A percentile compares a stretch with the other conserved stretches of the same genome.
Evolutionary conservation across 169 alveolate species (phyloP).

Genomic region (Eimeria maxima): DNA sequence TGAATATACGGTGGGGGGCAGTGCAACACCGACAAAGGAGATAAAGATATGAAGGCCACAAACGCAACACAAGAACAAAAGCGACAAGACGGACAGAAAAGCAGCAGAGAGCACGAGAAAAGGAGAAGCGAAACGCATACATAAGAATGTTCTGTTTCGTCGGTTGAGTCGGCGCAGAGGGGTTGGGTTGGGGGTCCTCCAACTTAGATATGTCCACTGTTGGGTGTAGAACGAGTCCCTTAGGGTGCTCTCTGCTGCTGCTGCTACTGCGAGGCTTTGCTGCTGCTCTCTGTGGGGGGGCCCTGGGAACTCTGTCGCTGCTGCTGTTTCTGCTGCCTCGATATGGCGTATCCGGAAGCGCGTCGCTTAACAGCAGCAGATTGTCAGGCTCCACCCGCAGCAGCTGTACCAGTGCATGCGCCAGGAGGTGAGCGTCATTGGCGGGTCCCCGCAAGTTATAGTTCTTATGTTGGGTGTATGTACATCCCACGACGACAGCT

Average conservation of each 20-base stretch:
- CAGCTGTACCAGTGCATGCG: slow-evolving; percentile 90
- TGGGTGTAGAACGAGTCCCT: slow-evolving; percentile 81
- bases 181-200: slow-evolving; percentile 69
- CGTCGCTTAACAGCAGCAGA: slow-evolving; percentile 90
- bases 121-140: slow-evolving; percentile 67
- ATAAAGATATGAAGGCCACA: too few relatives aligned
- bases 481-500: slow-evolving; percentile 95
- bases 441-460: slow-evolving; percentile 91
- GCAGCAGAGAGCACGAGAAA: too few relatives aligned
- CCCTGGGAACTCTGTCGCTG: slow-evolving; percentile 34
- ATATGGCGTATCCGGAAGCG: slow-evolving; percentile 90
- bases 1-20: background rate
- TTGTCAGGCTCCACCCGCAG: slow-evolving; percentile 90
- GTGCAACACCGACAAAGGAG: too few relatives aligned
- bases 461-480: slow-evolving; percentile 87
- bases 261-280: slow-evolving; percentile 30
- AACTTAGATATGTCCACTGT: slow-evolving; percentile 81
- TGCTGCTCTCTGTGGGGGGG: slow-evolving; percentile 54
- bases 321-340: slow-evolving; percentile 83
- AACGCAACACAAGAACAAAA: too few relatives aligned
- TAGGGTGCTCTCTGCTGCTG: slow-evolving; percentile 32
- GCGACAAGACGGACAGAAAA: background rate
- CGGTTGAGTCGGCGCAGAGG: slow-evolving; percentile 80
- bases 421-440: slow-evolving; percentile 94
- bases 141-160: slow-evolving; percentile 87